phyloP scores from a whole-genome alignment of 164 flowering plant genomes.

The Brasenia schreberi region DNA sequence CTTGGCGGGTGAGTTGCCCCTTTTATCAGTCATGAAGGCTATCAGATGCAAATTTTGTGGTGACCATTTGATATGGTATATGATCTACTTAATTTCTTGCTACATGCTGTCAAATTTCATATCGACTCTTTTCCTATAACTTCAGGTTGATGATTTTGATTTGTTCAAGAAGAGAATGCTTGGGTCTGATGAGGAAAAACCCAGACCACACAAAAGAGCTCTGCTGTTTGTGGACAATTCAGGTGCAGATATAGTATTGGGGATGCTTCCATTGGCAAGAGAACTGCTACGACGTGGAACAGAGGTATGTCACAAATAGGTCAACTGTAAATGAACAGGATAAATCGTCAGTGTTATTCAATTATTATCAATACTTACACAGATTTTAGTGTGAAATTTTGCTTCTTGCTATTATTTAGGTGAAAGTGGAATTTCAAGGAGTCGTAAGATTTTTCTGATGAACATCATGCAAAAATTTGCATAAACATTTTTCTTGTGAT shows the following conservation, averaged over 20 bases:
- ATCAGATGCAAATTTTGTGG: too few relatives aligned
- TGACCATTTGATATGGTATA: not conserved
- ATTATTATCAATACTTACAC: too few relatives aligned
- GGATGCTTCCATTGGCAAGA: slow-evolving; percentile 97
- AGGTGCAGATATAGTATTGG: slow-evolving; percentile 90
- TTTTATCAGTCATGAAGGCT: not conserved
- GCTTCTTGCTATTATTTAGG: too few relatives aligned
- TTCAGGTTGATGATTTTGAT: slow-evolving; percentile 94
- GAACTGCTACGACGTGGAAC: slow-evolving; percentile 96
- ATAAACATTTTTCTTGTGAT: too few relatives aligned
- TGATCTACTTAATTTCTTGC: not conserved
- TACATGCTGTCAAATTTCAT: not conserved
- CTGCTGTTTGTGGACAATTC: slow-evolving; percentile 97
- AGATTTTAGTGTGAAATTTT: too few relatives aligned
- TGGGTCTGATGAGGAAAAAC: slow-evolving; percentile 55
- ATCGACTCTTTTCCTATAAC: not conserved
- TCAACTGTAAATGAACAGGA: not conserved
- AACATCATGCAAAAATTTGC: too few relatives aligned
- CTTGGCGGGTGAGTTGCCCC: slow-evolving; percentile 62
- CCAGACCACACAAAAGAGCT: slow-evolving; percentile 66
- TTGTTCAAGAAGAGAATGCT: slow-evolving; percentile 71
- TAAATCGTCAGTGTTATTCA: too few relatives aligned
- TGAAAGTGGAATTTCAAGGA: too few relatives aligned
- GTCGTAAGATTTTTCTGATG: too few relatives aligned
- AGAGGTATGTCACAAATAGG: slow-evolving; percentile 38